Conservation (phyloP, 306 rosid species). For the Gillenia trifoliata region DNA sequence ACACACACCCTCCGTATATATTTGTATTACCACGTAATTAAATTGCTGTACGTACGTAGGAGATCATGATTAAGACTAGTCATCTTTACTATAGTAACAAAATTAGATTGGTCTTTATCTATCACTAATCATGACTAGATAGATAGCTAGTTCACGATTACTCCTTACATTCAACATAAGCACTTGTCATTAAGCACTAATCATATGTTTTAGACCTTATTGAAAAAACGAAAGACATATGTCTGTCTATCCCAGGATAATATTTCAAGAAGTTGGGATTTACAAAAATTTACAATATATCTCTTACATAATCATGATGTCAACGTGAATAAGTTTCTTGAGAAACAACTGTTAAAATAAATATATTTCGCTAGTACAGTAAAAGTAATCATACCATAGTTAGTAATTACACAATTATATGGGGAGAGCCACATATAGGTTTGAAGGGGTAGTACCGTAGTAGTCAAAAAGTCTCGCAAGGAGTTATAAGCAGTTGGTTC, state of each 20-base stretch:
- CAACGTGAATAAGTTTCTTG: constrained; percentile 16
- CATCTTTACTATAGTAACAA: not conserved
- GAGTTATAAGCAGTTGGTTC: too few species aligned
- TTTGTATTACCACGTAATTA: not conserved
- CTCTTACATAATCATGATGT: constrained; percentile 17
- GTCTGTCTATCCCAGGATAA: not conserved
- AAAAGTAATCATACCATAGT: not conserved
- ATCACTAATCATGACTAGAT: not conserved
- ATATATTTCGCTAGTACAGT: not conserved
- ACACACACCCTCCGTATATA: not conserved
- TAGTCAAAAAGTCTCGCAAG: not conserved
- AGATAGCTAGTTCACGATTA: not conserved
- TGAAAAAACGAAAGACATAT: not conserved
- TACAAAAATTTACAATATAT: not conserved
- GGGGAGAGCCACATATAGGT: not conserved
- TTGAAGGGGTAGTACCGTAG: not conserved
- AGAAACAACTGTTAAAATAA: constrained; percentile 14
- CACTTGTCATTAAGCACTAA: constrained; percentile 10
- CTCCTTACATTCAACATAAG: constrained; percentile 11
- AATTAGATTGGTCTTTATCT: not conserved
- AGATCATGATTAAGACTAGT: not conserved
- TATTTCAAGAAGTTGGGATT: not conserved
- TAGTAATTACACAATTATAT: too few species aligned
- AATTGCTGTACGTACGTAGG: not conserved
- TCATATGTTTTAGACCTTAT: not conserved